phyloP scores from a whole-genome alignment of 148 eudicot species.

The Spergularia marina region DNA sequence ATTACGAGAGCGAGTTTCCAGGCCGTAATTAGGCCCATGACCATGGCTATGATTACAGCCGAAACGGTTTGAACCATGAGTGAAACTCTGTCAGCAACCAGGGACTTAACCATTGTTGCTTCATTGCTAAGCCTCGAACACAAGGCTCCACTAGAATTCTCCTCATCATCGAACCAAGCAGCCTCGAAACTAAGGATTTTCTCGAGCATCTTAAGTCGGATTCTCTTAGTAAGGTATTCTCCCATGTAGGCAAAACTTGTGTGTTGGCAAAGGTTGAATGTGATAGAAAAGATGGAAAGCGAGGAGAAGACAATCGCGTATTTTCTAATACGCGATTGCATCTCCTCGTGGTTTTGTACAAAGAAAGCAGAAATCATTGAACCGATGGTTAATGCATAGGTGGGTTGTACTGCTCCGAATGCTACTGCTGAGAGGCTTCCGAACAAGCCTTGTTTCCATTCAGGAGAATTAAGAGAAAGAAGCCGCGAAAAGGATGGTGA shows the following conservation, averaged over 20 bases:
- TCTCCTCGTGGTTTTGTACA: constrained; percentile 51
- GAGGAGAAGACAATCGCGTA: constrained; percentile 54
- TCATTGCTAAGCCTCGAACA: constrained; percentile 72
- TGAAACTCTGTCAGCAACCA: constrained; percentile 76
- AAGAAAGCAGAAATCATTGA: constrained; percentile 89
- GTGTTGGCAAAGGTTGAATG: constrained; percentile 62
- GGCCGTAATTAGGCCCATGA: constrained; percentile 69
- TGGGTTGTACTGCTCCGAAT: constrained; percentile 81
- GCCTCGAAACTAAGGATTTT: constrained; percentile 70
- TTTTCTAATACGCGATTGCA: constrained; percentile 55
- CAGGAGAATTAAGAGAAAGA: constrained; percentile 60
- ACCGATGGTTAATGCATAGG: constrained; percentile 87
- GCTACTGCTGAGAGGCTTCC: constrained; percentile 69
- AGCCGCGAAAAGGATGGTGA: constrained; percentile 55
- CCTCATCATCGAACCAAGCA: constrained; percentile 90
- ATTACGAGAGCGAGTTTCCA: constrained; percentile 95
- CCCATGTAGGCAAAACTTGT: constrained; percentile 84
- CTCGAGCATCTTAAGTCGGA: constrained; percentile 68
- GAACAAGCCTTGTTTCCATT: constrained; percentile 71
- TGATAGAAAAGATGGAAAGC: constrained; percentile 58
- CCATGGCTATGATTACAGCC: constrained; percentile 67
- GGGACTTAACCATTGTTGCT: constrained; percentile 77
- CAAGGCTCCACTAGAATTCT: constrained; percentile 67
- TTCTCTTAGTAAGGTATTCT: constrained; percentile 63
- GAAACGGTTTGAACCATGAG: constrained; percentile 72